Percentiles rank a stretch among this genome's conserved stretches.
Evolutionary conservation across 2,329 filamentous ascomycete genomes (phyloP).

Genomic region (Microsporum ferrugineum): DNA sequence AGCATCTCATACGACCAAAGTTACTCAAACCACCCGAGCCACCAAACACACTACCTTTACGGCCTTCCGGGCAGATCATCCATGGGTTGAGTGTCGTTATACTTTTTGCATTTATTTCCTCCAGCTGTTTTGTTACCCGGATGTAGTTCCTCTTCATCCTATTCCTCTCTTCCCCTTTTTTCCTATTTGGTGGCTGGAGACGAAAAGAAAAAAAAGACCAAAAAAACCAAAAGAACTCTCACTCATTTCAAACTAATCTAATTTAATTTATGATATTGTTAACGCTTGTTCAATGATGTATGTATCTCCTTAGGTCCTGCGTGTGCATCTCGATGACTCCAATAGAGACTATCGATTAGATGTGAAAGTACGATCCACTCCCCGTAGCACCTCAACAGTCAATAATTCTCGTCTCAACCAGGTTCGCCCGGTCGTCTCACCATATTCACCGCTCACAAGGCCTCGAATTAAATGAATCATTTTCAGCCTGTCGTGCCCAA

Average conservation of each 20-base stretch:
- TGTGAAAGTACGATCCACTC: neutral
- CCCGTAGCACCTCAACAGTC: neutral
- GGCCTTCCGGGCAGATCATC: neutral
- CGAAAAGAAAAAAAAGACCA: neutral
- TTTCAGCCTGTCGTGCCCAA: neutral
- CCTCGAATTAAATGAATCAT: neutral
- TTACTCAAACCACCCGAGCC: neutral
- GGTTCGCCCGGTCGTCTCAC: neutral
- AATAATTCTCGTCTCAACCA: neutral
- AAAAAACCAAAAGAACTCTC: neutral
- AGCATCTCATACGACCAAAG: neutral
- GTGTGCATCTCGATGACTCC: neutral
- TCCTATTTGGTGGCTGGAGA: neutral
- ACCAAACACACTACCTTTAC: neutral
- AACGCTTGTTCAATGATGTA: neutral
- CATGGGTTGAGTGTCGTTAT: neutral
- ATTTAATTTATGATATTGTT: conserved; percentile 3
- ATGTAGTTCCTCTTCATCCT: neutral
- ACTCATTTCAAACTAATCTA: neutral
- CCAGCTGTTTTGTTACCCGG: neutral
- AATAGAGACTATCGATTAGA: neutral
- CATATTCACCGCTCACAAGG: neutral
- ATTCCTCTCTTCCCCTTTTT: neutral
- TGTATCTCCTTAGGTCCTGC: neutral
- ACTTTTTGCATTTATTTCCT: neutral